phyloP scores from a whole-genome alignment of 2,329 filamentous ascomycete species.

The Neophaeococcomyces aloes region DNA sequence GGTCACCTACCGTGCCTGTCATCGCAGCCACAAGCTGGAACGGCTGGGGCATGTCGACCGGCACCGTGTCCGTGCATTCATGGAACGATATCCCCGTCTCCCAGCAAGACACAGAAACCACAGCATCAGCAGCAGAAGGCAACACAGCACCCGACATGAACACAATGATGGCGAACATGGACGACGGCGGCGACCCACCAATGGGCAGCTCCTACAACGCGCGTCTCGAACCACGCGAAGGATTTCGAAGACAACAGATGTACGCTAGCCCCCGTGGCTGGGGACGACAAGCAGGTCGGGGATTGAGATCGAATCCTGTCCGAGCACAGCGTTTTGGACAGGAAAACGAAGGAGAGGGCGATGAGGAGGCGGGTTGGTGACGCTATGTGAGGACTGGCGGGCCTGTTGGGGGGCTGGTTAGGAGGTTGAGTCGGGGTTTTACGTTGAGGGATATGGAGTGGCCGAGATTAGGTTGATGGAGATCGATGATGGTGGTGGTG shows the following conservation, averaged over 20 bases:
- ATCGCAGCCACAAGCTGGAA: conserved; percentile 79
- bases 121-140: too few relatives aligned
- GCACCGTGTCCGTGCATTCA: conserved; percentile 67
- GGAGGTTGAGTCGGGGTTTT: conserved; percentile 9
- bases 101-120: background rate
- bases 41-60: conserved; percentile 59
- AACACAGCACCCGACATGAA: too few relatives aligned
- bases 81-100: conserved; percentile 54
- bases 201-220: conserved; percentile 54
- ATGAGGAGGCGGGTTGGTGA: conserved; percentile 21
- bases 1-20: conserved; percentile 77
- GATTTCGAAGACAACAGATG: conserved; percentile 33
- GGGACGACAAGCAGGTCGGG: conserved; percentile 23
- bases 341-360: conserved; percentile 20
- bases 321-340: conserved; percentile 19
- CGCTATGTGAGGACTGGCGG: conserved; percentile 7
- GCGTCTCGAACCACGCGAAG: conserved; percentile 41
- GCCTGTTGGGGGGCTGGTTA: conserved; percentile 4
- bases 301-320: conserved; percentile 16
- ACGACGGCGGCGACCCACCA: conserved; percentile 52
- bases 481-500: too few relatives aligned
- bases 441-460: conserved; percentile 5
- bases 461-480: too few relatives aligned
- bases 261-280: conserved; percentile 2
- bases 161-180: conserved; percentile 20